A percentile compares a stretch with the other conserved stretches of the same genome.
Conservation (phyloP, 768 basidiomycete genomes). For the Boletus subparvulus region DNA sequence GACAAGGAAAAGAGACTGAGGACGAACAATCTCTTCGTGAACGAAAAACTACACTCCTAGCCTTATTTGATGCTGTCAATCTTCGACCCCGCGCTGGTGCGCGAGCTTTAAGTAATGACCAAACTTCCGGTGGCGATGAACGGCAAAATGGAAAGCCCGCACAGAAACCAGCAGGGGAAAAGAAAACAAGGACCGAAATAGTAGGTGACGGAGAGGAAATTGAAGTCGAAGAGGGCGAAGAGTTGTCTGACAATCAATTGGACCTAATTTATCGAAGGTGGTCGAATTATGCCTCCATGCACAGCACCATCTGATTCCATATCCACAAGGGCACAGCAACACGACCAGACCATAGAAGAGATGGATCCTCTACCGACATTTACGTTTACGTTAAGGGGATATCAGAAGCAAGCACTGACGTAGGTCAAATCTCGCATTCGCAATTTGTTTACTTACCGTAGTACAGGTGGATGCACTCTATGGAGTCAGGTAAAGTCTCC, state of each 20-base stretch:
- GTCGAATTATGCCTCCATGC: not conserved
- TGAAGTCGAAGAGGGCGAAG: slow-evolving; percentile 82
- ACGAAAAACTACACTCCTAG: slow-evolving; percentile 71
- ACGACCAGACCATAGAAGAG: slow-evolving; percentile 72
- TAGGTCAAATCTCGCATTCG: slow-evolving; percentile 33
- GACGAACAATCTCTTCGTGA: slow-evolving; percentile 78
- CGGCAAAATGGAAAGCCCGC: slow-evolving; percentile 41
- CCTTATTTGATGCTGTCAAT: slow-evolving; percentile 70
- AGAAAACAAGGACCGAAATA: slow-evolving; percentile 58
- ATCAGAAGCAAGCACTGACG: slow-evolving; percentile 92
- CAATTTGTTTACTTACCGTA: not conserved
- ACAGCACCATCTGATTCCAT: slow-evolving; percentile 3
- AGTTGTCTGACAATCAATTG: slow-evolving; percentile 77
- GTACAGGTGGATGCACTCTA: slow-evolving; percentile 84
- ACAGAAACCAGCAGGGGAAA: slow-evolving; percentile 36
- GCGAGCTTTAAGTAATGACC: slow-evolving; percentile 29
- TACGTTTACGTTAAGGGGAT: slow-evolving; percentile 70
- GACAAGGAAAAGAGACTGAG: slow-evolving; percentile 76
- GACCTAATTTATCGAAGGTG: slow-evolving; percentile 84
- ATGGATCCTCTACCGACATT: slow-evolving; percentile 84
- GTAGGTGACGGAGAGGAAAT: slow-evolving; percentile 80
- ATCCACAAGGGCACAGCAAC: slow-evolving; percentile 69
- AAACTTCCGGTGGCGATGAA: slow-evolving; percentile 32
- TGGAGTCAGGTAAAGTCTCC: slow-evolving; percentile 73
- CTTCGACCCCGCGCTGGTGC: slow-evolving; percentile 62